Conservation (phyloP, 305 asterid genomes). For the Striga hermonthica region DNA sequence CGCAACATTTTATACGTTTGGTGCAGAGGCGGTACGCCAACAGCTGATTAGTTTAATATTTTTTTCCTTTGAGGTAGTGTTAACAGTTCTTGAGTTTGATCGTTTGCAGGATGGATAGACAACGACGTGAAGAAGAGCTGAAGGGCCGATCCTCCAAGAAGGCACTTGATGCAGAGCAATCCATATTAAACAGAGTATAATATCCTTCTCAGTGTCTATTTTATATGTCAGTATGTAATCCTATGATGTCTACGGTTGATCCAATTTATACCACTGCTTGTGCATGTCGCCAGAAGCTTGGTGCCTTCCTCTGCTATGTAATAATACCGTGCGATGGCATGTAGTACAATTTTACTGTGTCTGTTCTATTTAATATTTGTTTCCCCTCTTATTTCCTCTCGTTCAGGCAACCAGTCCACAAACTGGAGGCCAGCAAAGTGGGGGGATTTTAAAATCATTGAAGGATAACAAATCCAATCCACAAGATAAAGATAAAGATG, state of each 20-base stretch:
- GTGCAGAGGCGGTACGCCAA: conserved; percentile 86
- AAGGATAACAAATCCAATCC: conserved; percentile 73
- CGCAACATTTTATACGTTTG: conserved; percentile 95
- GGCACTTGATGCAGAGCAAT: conserved; percentile 76
- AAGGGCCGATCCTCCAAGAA: conserved; percentile 85
- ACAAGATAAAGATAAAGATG: conserved; percentile 84
- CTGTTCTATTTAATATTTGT: not conserved
- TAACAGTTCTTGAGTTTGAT: conserved; percentile 17
- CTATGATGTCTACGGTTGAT: not conserved
- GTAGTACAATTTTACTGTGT: not conserved
- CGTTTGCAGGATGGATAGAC: conserved; percentile 86
- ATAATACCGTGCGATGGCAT: not conserved
- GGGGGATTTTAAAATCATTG: conserved; percentile 75
- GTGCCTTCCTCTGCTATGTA: too few relatives aligned
- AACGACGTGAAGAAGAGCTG: conserved; percentile 90
- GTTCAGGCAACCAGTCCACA: conserved; percentile 89
- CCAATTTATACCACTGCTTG: not conserved
- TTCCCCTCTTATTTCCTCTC: conserved; percentile 1
- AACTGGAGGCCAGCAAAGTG: conserved; percentile 66
- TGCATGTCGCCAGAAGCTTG: too few relatives aligned
- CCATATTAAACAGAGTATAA: conserved; percentile 71
- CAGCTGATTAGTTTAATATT: conserved; percentile 15
- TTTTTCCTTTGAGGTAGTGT: not conserved
- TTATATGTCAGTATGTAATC: not conserved
- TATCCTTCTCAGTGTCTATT: not conserved